Percentiles rank a stretch among this genome's conserved stretches.
These are phyloP conservation scores for Thelonectria blattea DNA, from an alignment of 2,329 filamentous ascomycete genomes.

Conservation along the genomic window DNA sequence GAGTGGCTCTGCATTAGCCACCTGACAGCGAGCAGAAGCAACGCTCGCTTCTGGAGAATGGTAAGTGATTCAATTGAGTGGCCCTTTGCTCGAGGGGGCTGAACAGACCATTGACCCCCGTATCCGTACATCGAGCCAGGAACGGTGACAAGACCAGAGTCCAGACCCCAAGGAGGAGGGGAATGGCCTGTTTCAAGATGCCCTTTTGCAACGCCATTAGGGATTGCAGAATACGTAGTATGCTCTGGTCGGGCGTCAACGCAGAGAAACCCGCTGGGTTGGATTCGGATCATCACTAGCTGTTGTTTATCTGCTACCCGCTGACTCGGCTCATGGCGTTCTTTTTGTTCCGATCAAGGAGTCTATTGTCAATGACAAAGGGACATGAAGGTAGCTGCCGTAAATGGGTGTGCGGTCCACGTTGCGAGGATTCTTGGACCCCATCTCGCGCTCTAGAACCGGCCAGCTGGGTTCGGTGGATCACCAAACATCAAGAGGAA, in stretches of 20 bases:
- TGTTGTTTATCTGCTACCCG: slow-evolving; percentile 8
- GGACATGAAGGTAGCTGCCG: slow-evolving; percentile 1
- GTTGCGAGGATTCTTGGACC: slow-evolving; percentile 4
- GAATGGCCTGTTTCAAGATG: slow-evolving; percentile 5
- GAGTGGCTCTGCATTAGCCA: neutral
- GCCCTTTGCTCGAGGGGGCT: neutral
- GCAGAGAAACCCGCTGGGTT: neutral
- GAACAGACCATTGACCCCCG: slow-evolving; percentile 3
- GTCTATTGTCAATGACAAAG: slow-evolving; percentile 3
- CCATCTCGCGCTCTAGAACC: slow-evolving; percentile 14
- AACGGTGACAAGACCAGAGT: slow-evolving; percentile 23
- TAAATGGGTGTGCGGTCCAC: slow-evolving; percentile 5
- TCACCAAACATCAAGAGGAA: slow-evolving; percentile 4
- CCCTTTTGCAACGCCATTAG: slow-evolving; percentile 4
- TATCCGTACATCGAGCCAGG: slow-evolving; percentile 10
- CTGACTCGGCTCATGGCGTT: slow-evolving; percentile 8
- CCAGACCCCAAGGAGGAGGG: slow-evolving; percentile 17
- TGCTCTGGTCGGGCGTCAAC: neutral
- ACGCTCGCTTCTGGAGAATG: neutral
- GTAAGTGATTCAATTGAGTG: neutral
- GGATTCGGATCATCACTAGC: neutral
- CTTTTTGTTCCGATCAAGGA: slow-evolving; percentile 1
- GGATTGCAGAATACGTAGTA: slow-evolving; percentile 2
- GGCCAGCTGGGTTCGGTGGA: neutral
- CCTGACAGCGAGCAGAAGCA: neutral